Conservation (phyloP, 345 rosid species). For the Atalantia buxifolia region DNA sequence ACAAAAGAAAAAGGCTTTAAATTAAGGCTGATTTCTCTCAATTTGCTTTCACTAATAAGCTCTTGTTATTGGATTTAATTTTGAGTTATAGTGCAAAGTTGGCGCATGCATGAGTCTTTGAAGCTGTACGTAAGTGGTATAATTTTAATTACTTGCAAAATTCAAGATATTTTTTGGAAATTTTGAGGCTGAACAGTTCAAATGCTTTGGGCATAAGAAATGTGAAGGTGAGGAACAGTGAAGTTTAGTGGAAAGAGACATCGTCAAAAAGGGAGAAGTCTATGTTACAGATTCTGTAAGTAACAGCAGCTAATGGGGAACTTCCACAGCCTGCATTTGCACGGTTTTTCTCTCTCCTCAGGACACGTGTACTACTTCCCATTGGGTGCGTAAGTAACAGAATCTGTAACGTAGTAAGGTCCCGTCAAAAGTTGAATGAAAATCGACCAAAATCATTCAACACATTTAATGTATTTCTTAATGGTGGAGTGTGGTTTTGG, state of each 20-base stretch:
- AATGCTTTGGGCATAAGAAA: conserved; percentile 26
- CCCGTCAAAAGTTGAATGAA: not conserved
- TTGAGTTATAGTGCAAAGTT: not conserved
- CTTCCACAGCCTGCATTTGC: no score
- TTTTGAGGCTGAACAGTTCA: not conserved
- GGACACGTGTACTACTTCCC: no score
- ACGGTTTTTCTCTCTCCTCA: no score
- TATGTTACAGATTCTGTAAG: no score
- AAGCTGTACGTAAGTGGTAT: not conserved
- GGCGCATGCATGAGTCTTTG: not conserved
- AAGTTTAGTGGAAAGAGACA: conserved; percentile 2
- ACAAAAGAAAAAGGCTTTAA: not conserved
- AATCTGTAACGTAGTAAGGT: no score
- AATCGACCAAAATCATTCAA: not conserved
- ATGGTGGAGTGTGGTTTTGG: not conserved
- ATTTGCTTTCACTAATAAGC: not conserved
- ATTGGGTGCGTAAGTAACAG: no score
- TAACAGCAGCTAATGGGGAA: no score
- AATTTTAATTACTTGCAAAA: not conserved
- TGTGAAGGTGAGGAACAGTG: not conserved
- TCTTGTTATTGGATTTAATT: no score
- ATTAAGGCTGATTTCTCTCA: not conserved
- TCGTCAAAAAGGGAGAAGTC: no score
- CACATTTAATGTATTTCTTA: not conserved
- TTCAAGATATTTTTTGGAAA: not conserved